Percentiles rank a stretch among this genome's conserved stretches.
phyloP scores from a whole-genome alignment of 139 green algal species.

The Picochlorum sp. region DNA sequence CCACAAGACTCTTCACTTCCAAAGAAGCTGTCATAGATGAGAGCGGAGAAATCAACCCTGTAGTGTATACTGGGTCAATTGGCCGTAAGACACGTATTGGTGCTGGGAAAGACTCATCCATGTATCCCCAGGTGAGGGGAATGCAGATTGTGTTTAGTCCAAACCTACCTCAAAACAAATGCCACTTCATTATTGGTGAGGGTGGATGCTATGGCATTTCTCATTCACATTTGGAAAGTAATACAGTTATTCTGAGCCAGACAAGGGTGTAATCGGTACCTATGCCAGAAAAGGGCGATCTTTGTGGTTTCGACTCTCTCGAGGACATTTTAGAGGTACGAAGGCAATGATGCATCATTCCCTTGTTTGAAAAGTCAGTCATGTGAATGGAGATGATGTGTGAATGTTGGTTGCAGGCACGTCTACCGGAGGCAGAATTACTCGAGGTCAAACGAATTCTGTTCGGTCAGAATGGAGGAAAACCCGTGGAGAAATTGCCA shows the following conservation, averaged over 20 bases:
- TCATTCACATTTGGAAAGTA: no score
- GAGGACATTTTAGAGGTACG: slow-evolving; percentile 35
- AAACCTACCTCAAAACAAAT: no score
- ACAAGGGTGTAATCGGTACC: no score
- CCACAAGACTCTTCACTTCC: slow-evolving; percentile 50
- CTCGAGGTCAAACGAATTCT: slow-evolving; percentile 62
- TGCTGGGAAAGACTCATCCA: no score
- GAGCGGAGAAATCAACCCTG: background rate
- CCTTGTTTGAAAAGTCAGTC: background rate
- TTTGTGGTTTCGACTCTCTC: slow-evolving; percentile 23
- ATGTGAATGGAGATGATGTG: background rate
- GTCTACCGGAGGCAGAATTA: slow-evolving; percentile 60
- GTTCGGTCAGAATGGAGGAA: slow-evolving; percentile 60
- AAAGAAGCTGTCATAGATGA: background rate
- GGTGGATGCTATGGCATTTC: no score
- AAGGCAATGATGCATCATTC: background rate
- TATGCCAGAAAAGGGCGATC: background rate
- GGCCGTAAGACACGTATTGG: no score
- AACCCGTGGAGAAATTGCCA: slow-evolving; percentile 34
- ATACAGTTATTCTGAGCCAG: no score
- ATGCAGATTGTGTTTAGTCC: no score
- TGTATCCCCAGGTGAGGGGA: no score
- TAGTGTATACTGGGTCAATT: background rate
- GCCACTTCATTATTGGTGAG: no score
- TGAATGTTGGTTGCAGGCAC: slow-evolving; percentile 27